Evolutionary conservation across 2,329 filamentous ascomycete genomes (phyloP).

Genomic region (Calonectria ilicicola): DNA sequence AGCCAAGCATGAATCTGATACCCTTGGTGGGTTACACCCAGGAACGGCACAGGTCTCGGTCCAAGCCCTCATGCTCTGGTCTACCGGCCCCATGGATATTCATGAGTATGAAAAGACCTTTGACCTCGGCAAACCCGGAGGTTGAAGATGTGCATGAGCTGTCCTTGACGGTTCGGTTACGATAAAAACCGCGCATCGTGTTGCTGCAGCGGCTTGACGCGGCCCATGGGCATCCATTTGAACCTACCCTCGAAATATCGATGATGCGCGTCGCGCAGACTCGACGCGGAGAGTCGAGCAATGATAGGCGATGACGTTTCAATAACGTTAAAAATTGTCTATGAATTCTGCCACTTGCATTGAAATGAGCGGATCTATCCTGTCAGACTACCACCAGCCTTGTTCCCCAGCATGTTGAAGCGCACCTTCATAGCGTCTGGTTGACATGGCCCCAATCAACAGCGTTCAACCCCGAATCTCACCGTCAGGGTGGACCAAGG

Average conservation of each 20-base stretch:
- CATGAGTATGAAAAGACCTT: constrained; percentile 76
- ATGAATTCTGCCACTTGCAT: constrained; percentile 17
- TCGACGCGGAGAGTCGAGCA: neutral
- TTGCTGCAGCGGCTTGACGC: neutral
- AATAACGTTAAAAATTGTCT: constrained; percentile 19
- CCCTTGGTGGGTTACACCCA: constrained; percentile 20
- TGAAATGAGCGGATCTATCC: neutral
- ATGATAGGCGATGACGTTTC: constrained; percentile 9
- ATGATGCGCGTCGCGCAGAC: neutral
- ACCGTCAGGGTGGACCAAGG: constrained; percentile 27
- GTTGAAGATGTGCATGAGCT: constrained; percentile 6
- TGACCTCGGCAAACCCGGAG: constrained; percentile 10
- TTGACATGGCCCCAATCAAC: constrained; percentile 38
- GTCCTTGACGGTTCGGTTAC: neutral
- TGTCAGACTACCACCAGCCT: constrained; percentile 18
- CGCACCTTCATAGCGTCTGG: constrained; percentile 19
- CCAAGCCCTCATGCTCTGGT: constrained; percentile 84
- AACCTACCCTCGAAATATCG: neutral
- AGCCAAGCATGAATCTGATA: constrained; percentile 27
- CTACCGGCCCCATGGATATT: constrained; percentile 78
- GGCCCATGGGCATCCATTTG: neutral
- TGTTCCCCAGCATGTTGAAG: constrained; percentile 17
- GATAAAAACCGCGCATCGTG: neutral
- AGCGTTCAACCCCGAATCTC: constrained; percentile 11
- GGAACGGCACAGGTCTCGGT: constrained; percentile 57